Evolutionary conservation across 2,329 filamentous ascomycete genomes (phyloP), one percentile per base, ranked within the genome.

Genomic region (Gnomoniopsis smithogilvyi): DNA sequence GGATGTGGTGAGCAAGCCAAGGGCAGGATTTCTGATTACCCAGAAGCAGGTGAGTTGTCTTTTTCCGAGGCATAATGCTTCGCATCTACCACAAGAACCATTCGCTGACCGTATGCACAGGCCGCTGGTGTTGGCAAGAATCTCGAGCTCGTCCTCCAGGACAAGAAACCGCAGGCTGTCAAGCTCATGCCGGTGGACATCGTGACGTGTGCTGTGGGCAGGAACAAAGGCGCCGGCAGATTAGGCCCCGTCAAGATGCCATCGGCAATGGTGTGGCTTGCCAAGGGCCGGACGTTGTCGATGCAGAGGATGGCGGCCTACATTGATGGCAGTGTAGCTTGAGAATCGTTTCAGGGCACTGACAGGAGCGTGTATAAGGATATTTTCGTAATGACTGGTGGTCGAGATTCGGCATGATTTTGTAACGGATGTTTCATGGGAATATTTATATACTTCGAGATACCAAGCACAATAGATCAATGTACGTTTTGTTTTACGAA

Each of bases 61-160:
- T 22, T 22, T 45, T 21, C 1, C 30, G 6, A 11, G 11, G 3
- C 11, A 36, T 30, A 7, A 1, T 19, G 3, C 2, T 11, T 36
- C 38, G n/a, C 24, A 43, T 36, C 21, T 6, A 26, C 41, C 8
- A 33, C 21, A 46, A 24, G 21, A 15, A 55, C 10, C 12, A 19
- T 12, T 36, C 6, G n/a, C 3, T 60, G 21, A 41, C 11, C 22
- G 11, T 0, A 56, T 41, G 59, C 21, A 48, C 19, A 58, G 78
- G 80, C 81, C 3, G 75, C 75, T 21, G 78, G 78, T 33, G 80
- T 83, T 3, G 78, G 73, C 50, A 81, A 79, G 72, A 85, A 85
- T 65, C 72, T 85, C 54, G 77, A 78, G n/a, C 73, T 77, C 15
- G 74, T 68, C 3, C 68, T 84, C 22, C 72, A 72, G 56, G 78